These are phyloP conservation scores for Aspergillus bombycis DNA, from an alignment of 2,329 filamentous ascomycete genomes.

Conservation along the genomic window DNA sequence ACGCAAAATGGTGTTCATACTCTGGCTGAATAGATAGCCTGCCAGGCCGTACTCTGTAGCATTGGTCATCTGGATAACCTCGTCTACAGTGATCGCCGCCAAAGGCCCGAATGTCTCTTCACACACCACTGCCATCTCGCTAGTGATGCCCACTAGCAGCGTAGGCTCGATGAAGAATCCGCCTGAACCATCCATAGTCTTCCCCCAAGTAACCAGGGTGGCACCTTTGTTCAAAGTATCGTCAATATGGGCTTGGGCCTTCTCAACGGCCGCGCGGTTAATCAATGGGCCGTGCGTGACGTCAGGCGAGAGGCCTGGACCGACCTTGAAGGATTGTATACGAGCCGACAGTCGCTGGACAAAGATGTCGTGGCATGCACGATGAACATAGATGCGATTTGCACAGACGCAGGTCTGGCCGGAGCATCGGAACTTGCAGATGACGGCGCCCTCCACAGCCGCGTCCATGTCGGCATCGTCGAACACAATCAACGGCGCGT, in stretches of 20 bases:
- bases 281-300: slow-evolving; percentile 15
- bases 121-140: slow-evolving; percentile 12
- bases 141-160: slow-evolving; percentile 12
- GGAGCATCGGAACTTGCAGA: slow-evolving; percentile 13
- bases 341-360: neutral
- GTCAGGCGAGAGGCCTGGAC: slow-evolving; percentile 2
- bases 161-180: slow-evolving; percentile 18
- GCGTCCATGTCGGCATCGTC: slow-evolving; percentile 60
- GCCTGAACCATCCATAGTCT: too few species aligned
- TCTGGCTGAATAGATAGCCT: slow-evolving; percentile 10
- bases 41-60: slow-evolving; percentile 14
- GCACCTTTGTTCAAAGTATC: slow-evolving; percentile 64
- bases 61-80: slow-evolving; percentile 12
- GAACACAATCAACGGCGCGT: slow-evolving; percentile 64
- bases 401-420: slow-evolving; percentile 19
- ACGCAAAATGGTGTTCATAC: too few species aligned
- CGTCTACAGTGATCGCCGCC: slow-evolving; percentile 9
- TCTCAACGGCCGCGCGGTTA: slow-evolving; percentile 43
- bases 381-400: slow-evolving; percentile 17
- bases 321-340: slow-evolving; percentile 9
- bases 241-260: slow-evolving; percentile 60
- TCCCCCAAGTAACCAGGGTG: too few species aligned
- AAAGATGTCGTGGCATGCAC: slow-evolving; percentile 12
- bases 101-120: slow-evolving; percentile 22
- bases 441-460: slow-evolving; percentile 19